Base-by-base conservation (phyloP, 2,329 filamentous ascomycete genomes). In the Xylariaceae sp. region DNA sequence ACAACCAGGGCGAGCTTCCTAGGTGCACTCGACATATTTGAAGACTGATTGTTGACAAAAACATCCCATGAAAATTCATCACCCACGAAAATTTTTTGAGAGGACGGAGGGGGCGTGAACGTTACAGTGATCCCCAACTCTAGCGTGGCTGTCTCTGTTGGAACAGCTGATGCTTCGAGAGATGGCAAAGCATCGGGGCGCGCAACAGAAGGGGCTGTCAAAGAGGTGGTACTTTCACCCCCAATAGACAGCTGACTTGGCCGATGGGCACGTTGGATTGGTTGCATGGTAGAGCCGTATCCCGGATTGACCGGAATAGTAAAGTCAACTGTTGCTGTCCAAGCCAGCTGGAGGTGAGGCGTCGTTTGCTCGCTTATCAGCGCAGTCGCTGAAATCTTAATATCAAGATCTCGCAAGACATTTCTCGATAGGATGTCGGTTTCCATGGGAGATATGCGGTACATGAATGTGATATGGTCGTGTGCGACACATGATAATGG, bases 91-190 rank as follows among this genome's bases (percentile, higher is more conserved):
- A 89, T 65, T 44, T 60, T 60, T 74, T 46, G 77, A 73, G 18
- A 68, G 62, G 11, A 67, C 52, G 32, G 49, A 12, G 86, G 86
- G 0, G 80, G 83, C 6, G 78, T 80, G 62, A 94, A 85, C 38
- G 86, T 90, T 70, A 92, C 82, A 33, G 85, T 89, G 49, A 92
- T 80, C 51, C 86, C 87, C 44, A 88, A 80, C 51, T 86, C 78
- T 3, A 78, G 77, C 36, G 81, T 64, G 44, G 71, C 60, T 42
- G 73, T 67, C 44, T 80, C 77, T 33, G 66, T 68, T 56, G 68
- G 71, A 48, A 66, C 65, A 42, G 73, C 72, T 48, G 78, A 69
- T 22, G 81, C 75, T 58, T 85, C 80, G 40, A 85, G 74, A 22
- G 74, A 70, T 11, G 82, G 82, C 2, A 85, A 71, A 31, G 81